Percentiles rank a stretch among this genome's conserved stretches.
Evolutionary conservation across 1,139 yeast genomes (phyloP).

Genomic region (Hanseniaspora sp.): DNA sequence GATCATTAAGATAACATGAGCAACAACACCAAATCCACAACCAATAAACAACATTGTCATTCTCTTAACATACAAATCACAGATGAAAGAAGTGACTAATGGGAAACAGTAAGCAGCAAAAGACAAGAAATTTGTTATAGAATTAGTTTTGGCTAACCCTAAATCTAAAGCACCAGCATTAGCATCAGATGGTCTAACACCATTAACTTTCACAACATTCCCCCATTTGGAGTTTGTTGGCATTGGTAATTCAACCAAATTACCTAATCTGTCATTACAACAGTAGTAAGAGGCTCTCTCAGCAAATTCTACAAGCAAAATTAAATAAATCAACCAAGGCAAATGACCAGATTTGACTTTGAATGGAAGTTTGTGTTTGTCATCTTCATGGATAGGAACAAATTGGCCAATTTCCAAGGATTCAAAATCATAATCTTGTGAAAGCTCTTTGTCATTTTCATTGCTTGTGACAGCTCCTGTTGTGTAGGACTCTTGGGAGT

Average conservation of each 20-base stretch:
- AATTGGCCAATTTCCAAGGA: not conserved
- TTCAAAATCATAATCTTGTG: conserved; percentile 1
- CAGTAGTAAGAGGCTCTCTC: conserved; percentile 84
- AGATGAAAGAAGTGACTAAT: conserved; percentile 60
- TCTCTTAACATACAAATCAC: conserved; percentile 68
- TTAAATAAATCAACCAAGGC: conserved; percentile 52
- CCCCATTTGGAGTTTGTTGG: conserved; percentile 43
- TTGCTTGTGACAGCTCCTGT: not conserved
- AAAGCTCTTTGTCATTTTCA: not conserved
- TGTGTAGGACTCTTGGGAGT: not conserved
- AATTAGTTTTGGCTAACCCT: conserved; percentile 59
- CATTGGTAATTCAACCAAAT: conserved; percentile 58
- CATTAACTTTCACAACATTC: conserved; percentile 32
- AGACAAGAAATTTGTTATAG: conserved; percentile 63
- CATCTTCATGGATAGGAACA: conserved; percentile 2
- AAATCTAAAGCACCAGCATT: conserved; percentile 48
- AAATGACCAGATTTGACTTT: conserved; percentile 28
- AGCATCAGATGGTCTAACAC: conserved; percentile 28
- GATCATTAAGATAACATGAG: conserved; percentile 53
- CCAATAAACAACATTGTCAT: conserved; percentile 56
- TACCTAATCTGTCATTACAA: conserved; percentile 62
- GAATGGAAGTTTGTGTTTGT: conserved; percentile 7
- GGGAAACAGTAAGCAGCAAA: conserved; percentile 81
- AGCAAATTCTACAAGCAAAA: conserved; percentile 67
- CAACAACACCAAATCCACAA: conserved; percentile 48